These are phyloP conservation scores for Hamamelis virginiana DNA, from an alignment of 164 flowering plant species.

Conservation along the genomic window DNA sequence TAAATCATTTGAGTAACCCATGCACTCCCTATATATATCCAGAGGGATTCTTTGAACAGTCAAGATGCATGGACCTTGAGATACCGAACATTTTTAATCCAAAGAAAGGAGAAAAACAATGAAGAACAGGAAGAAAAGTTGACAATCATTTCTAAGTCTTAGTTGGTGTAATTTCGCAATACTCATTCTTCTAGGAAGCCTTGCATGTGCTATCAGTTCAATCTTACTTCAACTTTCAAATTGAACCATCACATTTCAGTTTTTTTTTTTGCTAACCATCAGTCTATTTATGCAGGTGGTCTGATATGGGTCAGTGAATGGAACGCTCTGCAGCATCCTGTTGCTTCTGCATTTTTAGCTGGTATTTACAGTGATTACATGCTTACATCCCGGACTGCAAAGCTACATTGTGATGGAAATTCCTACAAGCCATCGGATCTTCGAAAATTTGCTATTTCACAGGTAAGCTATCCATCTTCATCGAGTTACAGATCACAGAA, in stretches of 20 bases:
- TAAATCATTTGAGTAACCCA: too few relatives aligned
- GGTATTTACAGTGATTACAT: constrained; percentile 89
- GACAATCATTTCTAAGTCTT: too few relatives aligned
- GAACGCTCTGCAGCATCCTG: constrained; percentile 93
- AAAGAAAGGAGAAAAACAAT: too few relatives aligned
- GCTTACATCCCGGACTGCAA: constrained; percentile 64
- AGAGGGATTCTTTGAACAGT: too few relatives aligned
- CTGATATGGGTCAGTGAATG: constrained; percentile 84
- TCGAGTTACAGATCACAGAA: too few relatives aligned
- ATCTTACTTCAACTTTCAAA: not conserved
- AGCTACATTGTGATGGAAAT: constrained; percentile 50
- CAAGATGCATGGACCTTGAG: too few relatives aligned
- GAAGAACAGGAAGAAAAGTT: too few relatives aligned
- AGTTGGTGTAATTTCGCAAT: not conserved
- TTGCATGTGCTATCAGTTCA: not conserved
- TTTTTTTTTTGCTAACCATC: not conserved
- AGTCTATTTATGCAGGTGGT: constrained; percentile 57
- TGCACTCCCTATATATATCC: too few relatives aligned
- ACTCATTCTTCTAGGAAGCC: not conserved
- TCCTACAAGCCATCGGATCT: constrained; percentile 63
- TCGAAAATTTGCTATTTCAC: constrained; percentile 83
- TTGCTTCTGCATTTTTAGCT: constrained; percentile 89
- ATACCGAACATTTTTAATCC: too few relatives aligned
- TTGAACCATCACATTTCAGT: not conserved
- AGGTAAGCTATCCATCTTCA: constrained; percentile 42